A percentile compares a stretch with the other conserved stretches of the same genome.
These are phyloP conservation scores for Malus fusca DNA, from an alignment of 306 rosid genomes.

Conservation along the genomic window DNA sequence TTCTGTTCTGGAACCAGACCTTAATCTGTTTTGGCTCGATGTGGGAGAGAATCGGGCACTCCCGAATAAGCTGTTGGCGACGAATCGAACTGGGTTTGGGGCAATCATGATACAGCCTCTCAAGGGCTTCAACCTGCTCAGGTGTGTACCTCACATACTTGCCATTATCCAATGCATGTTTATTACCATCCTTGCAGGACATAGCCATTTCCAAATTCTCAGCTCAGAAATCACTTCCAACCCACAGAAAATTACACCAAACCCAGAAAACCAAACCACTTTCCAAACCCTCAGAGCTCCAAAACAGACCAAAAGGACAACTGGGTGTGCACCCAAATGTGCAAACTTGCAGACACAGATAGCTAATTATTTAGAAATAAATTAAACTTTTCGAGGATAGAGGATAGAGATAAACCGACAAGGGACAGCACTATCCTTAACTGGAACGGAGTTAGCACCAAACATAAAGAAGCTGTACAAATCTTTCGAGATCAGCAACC, in stretches of 20 bases:
- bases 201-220: slow-evolving; percentile 45
- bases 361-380: neutral
- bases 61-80: slow-evolving; percentile 90
- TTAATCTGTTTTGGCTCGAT: slow-evolving; percentile 96
- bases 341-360: slow-evolving; percentile 7
- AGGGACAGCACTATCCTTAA: slow-evolving; percentile 19
- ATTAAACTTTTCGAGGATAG: neutral
- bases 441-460: slow-evolving; percentile 30
- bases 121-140: slow-evolving; percentile 99
- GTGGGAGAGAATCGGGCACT: slow-evolving; percentile 86
- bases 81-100: slow-evolving; percentile 98
- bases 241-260: slow-evolving; percentile 15
- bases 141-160: slow-evolving; percentile 97
- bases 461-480: slow-evolving; percentile 37
- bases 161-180: slow-evolving; percentile 61
- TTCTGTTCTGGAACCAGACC: slow-evolving; percentile 95
- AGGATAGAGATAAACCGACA: slow-evolving; percentile 11
- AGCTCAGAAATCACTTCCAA: slow-evolving; percentile 4
- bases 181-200: slow-evolving; percentile 99
- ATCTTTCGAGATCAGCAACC: slow-evolving; percentile 55
- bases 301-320: slow-evolving; percentile 6
- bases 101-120: slow-evolving; percentile 94
- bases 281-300: slow-evolving; percentile 8
- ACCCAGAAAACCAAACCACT: slow-evolving; percentile 2
- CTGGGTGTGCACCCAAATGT: neutral